Evolutionary conservation across 2,329 filamentous ascomycete genomes (phyloP).

Genomic region (Pyrenophora graminea): DNA sequence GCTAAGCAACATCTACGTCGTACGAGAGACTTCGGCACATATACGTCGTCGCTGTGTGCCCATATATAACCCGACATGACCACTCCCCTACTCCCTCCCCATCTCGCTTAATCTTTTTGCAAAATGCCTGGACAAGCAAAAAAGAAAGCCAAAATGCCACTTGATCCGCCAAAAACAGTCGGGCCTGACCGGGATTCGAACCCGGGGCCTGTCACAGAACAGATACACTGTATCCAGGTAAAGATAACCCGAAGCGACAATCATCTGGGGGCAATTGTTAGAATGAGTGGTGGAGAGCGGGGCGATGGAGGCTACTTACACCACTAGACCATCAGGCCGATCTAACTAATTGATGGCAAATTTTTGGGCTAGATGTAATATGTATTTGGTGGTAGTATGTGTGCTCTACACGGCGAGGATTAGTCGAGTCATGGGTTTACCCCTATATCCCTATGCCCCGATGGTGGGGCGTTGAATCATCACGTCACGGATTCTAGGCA

Average conservation of each 20-base stretch:
- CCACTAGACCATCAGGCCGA: slow-evolving; percentile 40
- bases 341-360: slow-evolving; percentile 12
- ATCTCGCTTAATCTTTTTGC: too few species aligned
- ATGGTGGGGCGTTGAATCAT: slow-evolving; percentile 3
- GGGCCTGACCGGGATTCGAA: slow-evolving; percentile 44
- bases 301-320: slow-evolving; percentile 38
- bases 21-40: too few species aligned
- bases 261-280: neutral
- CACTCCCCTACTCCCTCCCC: too few species aligned
- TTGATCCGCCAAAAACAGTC: slow-evolving; percentile 5
- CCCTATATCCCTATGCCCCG: neutral
- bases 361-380: neutral
- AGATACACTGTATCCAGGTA: slow-evolving; percentile 30
- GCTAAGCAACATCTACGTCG: too few species aligned
- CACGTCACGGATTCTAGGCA: slow-evolving; percentile 1
- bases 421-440: neutral
- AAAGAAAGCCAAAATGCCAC: neutral
- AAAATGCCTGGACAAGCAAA: neutral
- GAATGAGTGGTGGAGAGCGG: neutral
- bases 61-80: too few species aligned
- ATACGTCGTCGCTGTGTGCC: too few species aligned
- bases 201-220: slow-evolving; percentile 46
- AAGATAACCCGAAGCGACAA: slow-evolving; percentile 6
- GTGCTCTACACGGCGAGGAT: neutral
- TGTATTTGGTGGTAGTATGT: neutral